Conservation (phyloP, 2,329 filamentous ascomycete genomes). For the Diaporthe capsici region DNA sequence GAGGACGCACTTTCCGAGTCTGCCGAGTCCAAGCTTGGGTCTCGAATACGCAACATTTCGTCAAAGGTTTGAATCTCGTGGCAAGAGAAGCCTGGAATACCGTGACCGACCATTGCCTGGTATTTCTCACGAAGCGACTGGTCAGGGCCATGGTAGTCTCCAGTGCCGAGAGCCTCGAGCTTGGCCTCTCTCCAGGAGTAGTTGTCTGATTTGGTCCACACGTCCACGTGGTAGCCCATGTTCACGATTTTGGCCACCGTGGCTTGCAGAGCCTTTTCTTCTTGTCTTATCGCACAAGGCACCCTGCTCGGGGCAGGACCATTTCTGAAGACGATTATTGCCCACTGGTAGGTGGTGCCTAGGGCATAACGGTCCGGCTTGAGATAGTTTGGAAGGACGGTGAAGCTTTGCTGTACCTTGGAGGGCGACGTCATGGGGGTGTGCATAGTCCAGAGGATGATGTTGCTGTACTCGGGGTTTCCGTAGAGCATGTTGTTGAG, state of each 20-base stretch:
- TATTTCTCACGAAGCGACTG: slow-evolving; percentile 35
- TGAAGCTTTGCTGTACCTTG: slow-evolving; percentile 35
- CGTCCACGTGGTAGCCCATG: slow-evolving; percentile 35
- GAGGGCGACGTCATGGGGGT: slow-evolving; percentile 9
- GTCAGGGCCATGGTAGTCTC: slow-evolving; percentile 11
- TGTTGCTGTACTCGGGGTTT: slow-evolving; percentile 18
- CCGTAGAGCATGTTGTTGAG: slow-evolving; percentile 21
- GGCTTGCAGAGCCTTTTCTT: slow-evolving; percentile 22
- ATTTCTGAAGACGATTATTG: slow-evolving; percentile 37
- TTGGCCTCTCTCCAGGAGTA: neutral
- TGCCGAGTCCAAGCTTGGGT: neutral
- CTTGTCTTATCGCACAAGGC: neutral
- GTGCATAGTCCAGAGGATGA: slow-evolving; percentile 37
- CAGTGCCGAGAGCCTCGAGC: neutral
- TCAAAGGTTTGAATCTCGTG: slow-evolving; percentile 19
- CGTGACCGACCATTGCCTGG: slow-evolving; percentile 33
- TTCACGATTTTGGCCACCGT: slow-evolving; percentile 8
- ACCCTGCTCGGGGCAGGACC: slow-evolving; percentile 11
- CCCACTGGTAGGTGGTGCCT: slow-evolving; percentile 35
- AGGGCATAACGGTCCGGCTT: slow-evolving; percentile 28
- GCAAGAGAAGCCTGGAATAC: slow-evolving; percentile 34
- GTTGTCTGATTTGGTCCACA: slow-evolving; percentile 35
- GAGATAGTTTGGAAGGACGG: slow-evolving; percentile 30
- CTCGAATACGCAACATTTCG: slow-evolving; percentile 9
- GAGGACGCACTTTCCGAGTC: neutral